These are phyloP conservation scores for Cyclotella cryptica DNA, from an alignment of 108 stramenopile species.

Conservation along the genomic window DNA sequence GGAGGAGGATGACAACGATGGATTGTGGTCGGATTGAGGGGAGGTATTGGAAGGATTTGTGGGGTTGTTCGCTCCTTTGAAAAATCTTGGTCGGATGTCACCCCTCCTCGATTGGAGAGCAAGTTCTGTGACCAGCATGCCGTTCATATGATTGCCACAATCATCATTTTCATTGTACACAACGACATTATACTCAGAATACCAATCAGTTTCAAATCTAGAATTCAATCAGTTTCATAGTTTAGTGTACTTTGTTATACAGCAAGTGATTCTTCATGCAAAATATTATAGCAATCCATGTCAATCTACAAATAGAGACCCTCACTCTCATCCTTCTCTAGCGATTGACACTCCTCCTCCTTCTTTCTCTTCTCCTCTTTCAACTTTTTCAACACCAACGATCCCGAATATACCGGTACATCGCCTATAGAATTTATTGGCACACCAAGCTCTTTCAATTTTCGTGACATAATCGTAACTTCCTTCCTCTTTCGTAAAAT, in stretches of 20 bases:
- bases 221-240: background rate
- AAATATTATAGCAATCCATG: background rate
- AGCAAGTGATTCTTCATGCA: background rate
- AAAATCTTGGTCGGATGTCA: background rate
- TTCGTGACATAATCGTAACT: background rate
- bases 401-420: constrained; percentile 23
- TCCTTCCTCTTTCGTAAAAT: constrained; percentile 25
- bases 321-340: background rate
- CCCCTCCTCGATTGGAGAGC: background rate
- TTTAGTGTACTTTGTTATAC: no score
- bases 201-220: background rate
- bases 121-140: background rate
- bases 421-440: constrained; percentile 17
- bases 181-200: background rate
- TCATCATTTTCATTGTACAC: no score
- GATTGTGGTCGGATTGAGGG: constrained; percentile 32
- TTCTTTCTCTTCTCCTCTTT: background rate
- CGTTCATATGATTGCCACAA: no score
- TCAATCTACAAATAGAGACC: background rate
- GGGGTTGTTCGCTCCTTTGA: background rate
- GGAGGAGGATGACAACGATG: constrained; percentile 20
- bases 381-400: constrained; percentile 15
- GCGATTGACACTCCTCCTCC: background rate
- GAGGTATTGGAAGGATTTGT: background rate
- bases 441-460: constrained; percentile 16